Percentiles rank a stretch among this genome's conserved stretches.
Conservation (phyloP, 139 green algal genomes). For the Ettlia oleoabundans region DNA sequence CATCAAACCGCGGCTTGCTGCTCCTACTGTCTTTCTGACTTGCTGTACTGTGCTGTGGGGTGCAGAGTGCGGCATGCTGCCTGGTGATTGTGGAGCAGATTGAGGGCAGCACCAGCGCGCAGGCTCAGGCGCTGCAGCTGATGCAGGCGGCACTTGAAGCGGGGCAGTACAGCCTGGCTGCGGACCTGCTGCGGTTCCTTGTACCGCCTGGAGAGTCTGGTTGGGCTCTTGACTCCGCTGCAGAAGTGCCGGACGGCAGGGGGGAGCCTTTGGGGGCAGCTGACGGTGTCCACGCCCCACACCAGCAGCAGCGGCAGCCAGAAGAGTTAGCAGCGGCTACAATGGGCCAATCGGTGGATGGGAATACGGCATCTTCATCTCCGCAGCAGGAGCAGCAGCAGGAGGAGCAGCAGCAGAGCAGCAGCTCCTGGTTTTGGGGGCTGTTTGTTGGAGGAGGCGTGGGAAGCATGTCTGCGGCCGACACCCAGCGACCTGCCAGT, state of each 20-base stretch:
- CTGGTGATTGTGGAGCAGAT: slow-evolving; percentile 84
- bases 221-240: not conserved
- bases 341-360: not conserved
- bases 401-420: slow-evolving; percentile 18
- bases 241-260: not conserved
- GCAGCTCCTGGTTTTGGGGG: slow-evolving; percentile 5
- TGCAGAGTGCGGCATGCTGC: slow-evolving; percentile 74
- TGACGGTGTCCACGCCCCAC: no score
- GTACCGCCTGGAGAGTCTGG: slow-evolving; percentile 56
- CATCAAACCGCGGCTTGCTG: not conserved
- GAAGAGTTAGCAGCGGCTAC: slow-evolving; percentile 35
- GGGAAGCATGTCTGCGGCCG: not conserved
- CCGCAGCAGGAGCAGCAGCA: not conserved
- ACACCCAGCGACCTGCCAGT: not conserved
- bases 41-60: no score
- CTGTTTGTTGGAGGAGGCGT: not conserved
- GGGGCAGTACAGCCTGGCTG: slow-evolving; percentile 71
- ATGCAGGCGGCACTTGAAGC: slow-evolving; percentile 61
- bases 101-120: slow-evolving; percentile 65
- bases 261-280: no score
- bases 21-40: not conserved
- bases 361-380: not conserved
- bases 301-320: slow-evolving; percentile 31
- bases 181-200: slow-evolving; percentile 86
- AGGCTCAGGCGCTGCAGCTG: slow-evolving; percentile 69